Base-by-base conservation (phyloP, 768 basidiomycete species). In the Pulveroboletus sp. region DNA sequence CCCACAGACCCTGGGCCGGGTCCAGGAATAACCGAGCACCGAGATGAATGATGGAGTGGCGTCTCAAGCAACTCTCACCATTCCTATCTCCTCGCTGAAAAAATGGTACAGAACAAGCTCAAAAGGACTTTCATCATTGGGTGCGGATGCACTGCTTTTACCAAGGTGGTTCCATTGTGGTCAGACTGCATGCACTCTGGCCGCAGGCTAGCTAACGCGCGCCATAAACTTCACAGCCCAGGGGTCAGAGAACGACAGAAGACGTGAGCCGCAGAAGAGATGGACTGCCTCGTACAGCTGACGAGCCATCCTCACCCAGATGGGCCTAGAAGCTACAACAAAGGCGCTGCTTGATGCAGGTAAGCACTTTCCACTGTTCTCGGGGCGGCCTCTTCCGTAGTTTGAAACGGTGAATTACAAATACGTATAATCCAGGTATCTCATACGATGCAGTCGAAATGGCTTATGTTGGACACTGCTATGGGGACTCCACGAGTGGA, bases 331-430 rank as follows among this genome's bases (percentile, higher is more conserved):
- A 65, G 91, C 91, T 2, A 80, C 87, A 1, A 90, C 88, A 1
- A 93, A 94, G 58, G 90, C 91, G 0, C 74, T 93, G 20, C 78
- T 93, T 14, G 91, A 94, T 58, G 90, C 90, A 55, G 87, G 86
- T 83, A 43, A 42, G n/a, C n/a, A n/a, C n/a, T n/a, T n/a, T n/a
- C n/a, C n/a, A n/a, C n/a, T n/a, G n/a, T n/a, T n/a, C n/a, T n/a
- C n/a, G n/a, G n/a, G n/a, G n/a, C n/a, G 40, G 68, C 19, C 37
- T 35, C 25, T 23, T 1, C 11, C n/a, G 8, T 10, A 11, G 19
- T 32, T 19, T 11, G 33, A 33, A 27, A 12, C 1, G 7, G 27
- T 7, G 8, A 7, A 29, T 29, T 5, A 29, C 8, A 29, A 29
- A 29, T 29, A 29, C 8, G 27, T 29, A 11, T 9, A 11, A 29